Percentiles rank a stretch among this genome's conserved stretches.
Evolutionary conservation across 2,329 filamentous ascomycete species (phyloP).

Genomic region (Fusarium gaditjirri): DNA sequence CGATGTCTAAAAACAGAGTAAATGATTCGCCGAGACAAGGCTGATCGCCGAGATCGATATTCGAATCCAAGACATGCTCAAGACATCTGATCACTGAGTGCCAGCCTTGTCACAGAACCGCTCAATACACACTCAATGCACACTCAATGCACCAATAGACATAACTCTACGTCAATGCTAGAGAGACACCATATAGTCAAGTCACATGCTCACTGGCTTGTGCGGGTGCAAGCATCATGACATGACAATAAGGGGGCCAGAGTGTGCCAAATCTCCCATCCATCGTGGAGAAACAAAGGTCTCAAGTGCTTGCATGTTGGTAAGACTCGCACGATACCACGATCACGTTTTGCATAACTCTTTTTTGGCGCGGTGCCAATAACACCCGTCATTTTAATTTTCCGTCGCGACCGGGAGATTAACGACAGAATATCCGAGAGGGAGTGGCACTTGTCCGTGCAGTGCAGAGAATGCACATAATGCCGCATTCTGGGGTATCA

Average conservation of each 20-base stretch:
- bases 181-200: slow-evolving; percentile 16
- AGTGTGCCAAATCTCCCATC: slow-evolving; percentile 28
- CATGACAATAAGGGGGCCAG: slow-evolving; percentile 19
- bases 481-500: slow-evolving; percentile 15
- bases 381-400: not conserved
- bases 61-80: not conserved
- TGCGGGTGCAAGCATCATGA: slow-evolving; percentile 39
- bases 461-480: not conserved
- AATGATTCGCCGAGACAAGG: not conserved
- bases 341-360: slow-evolving; percentile 29
- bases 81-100: not conserved
- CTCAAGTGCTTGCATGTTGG: slow-evolving; percentile 36
- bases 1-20: not conserved
- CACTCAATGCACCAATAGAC: slow-evolving; percentile 15
- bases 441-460: slow-evolving; percentile 13
- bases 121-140: not conserved
- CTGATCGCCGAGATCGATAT: slow-evolving; percentile 2
- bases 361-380: not conserved
- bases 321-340: slow-evolving; percentile 15
- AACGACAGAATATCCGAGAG: slow-evolving; percentile 3
- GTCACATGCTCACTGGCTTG: slow-evolving; percentile 42
- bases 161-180: slow-evolving; percentile 16
- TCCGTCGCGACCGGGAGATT: not conserved
- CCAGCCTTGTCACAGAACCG: not conserved
- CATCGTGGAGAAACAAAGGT: slow-evolving; percentile 38